These are phyloP conservation scores for Penicillium concentricum DNA, from an alignment of 2,329 filamentous ascomycete genomes.

Conservation along the genomic window DNA sequence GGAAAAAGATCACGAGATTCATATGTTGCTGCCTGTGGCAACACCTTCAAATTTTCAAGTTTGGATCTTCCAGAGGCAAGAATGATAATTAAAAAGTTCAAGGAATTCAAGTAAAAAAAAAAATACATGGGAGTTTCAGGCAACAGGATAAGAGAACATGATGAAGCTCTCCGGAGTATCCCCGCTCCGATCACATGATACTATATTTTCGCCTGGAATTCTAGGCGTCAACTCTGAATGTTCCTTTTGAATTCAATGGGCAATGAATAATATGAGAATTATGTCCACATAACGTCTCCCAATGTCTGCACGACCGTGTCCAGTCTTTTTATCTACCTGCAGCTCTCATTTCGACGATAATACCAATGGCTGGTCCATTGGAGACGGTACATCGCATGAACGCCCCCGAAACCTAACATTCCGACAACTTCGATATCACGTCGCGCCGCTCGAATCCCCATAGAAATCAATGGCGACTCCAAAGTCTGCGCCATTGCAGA, in stretches of 20 bases:
- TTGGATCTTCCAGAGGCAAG: constrained; percentile 8
- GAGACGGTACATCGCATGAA: constrained; percentile 8
- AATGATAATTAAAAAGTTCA: not conserved
- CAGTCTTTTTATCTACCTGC: not conserved
- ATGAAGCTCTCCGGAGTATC: constrained; percentile 8
- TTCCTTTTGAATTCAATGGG: not conserved
- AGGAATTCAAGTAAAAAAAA: not conserved
- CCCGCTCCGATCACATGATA: constrained; percentile 14
- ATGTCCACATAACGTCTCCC: not conserved
- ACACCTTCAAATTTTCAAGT: not conserved
- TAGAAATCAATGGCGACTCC: constrained; percentile 30
- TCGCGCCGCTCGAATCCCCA: not conserved
- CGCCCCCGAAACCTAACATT: constrained; percentile 14
- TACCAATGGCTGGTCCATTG: constrained; percentile 20
- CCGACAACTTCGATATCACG: not conserved
- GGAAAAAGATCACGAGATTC: constrained; percentile 2
- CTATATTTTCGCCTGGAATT: not conserved
- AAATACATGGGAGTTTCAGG: constrained; percentile 12
- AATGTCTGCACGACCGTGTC: not conserved
- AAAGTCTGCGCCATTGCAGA: constrained; percentile 29
- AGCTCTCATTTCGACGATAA: constrained; percentile 1
- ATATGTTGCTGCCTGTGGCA: constrained; percentile 19
- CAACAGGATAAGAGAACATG: constrained; percentile 24
- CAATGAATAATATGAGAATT: not conserved
- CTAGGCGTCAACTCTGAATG: not conserved